Percentiles rank a stretch among this genome's conserved stretches.
Conservation (phyloP, 305 asterid species). For the Solanum hybrid region DNA sequence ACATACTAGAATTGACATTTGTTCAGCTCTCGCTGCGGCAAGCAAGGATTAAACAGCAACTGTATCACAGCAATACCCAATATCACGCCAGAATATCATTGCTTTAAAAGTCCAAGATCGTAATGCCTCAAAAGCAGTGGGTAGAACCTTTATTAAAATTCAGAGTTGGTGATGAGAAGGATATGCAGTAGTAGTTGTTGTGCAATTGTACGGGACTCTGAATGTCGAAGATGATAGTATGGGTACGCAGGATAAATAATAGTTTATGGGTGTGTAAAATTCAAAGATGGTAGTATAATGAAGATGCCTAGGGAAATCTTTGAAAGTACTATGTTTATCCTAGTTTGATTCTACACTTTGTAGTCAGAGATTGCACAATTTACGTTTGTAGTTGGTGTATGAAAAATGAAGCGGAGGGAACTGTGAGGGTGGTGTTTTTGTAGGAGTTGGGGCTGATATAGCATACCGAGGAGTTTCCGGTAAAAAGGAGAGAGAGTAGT, state of each 20-base stretch:
- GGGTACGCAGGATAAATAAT: background rate
- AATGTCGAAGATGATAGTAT: background rate
- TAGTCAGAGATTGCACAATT: background rate
- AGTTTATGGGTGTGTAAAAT: background rate
- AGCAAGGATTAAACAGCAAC: background rate
- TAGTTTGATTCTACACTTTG: too few relatives aligned
- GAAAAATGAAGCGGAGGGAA: background rate
- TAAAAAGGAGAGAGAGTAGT: background rate
- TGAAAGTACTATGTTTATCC: background rate
- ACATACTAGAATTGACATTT: background rate
- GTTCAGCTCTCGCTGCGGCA: background rate
- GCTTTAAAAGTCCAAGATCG: background rate
- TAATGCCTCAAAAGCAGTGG: background rate
- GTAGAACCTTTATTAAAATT: background rate
- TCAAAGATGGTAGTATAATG: background rate
- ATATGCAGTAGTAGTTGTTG: background rate
- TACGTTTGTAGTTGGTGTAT: background rate
- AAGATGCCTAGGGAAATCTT: background rate
- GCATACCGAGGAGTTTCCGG: background rate
- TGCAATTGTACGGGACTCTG: background rate
- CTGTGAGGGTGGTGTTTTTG: background rate
- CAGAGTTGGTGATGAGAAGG: background rate
- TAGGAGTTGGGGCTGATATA: background rate
- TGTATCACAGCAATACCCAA: background rate
- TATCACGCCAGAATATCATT: background rate